Evolutionary conservation across 345 rosid species (phyloP), one percentile per base, ranked within the genome.

Genomic region (Eucalyptus marginata): DNA sequence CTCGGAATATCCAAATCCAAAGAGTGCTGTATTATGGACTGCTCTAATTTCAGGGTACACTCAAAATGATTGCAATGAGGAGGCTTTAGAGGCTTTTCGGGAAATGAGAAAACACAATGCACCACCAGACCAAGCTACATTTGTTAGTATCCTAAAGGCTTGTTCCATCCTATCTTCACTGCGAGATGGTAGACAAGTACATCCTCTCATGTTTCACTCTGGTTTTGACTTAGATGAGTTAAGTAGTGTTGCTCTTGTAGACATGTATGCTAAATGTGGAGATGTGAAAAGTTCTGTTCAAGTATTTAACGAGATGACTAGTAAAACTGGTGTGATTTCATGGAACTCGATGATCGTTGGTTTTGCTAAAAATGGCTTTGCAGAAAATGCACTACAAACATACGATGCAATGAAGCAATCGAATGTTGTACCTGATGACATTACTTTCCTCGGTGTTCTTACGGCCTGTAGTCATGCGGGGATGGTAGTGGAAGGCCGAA

Each of bases 251-350:
- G 92, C 99, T 88, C 94, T 97, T 79, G 90, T 97, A 76, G 99
- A 96, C 93, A 97, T 97, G 99, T 96, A 97, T 92, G 97, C 99
- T 89, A 97, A 97, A 94, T 97, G 99, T 54, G 99, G 99, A 88
- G 97, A 95, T 87, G 93, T 96, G 89, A 90, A 89, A 90, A 93
- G 96, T 89, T 95, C 98, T 80, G 89, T 89, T 49, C 96, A 93
- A 90, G 94, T 94, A 91, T 97, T 96, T 79, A 44, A 90, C 49
- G 97, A 96, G 89, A 95, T 97, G 94, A 91, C 52, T 81, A 62
- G 87, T 71, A 95, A 88, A 93, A 89, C 91, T 87, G 92, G 88
- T 86, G 95, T 94, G 86, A 93, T 95, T 87, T 93, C 96, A 56
- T 97, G 99, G 99, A 97, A 97, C 90, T 96, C 98, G 24, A 93